Evolutionary conservation across 1,284 basidiomycete species (phyloP).

Genomic region (Melampsora americana): DNA sequence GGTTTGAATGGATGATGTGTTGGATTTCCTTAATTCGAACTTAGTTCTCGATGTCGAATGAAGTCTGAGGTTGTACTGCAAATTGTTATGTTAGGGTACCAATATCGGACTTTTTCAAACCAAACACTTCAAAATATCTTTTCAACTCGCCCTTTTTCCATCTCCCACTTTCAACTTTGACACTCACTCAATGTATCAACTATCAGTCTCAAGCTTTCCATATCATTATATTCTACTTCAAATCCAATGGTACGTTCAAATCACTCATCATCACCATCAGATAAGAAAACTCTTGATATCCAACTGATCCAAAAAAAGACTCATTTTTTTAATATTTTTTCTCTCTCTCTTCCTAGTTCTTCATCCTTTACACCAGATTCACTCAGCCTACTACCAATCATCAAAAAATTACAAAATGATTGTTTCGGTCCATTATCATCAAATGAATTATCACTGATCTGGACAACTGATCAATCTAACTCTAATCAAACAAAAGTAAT

Average conservation of each 20-base stretch:
- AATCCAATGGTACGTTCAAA: background rate
- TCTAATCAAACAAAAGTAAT: background rate
- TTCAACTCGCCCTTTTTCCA: too few relatives aligned
- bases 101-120: too few relatives aligned
- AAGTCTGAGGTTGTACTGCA: too few relatives aligned
- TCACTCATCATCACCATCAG: background rate
- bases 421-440: background rate
- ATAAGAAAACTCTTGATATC: background rate
- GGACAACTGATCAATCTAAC: background rate
- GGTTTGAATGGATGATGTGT: too few relatives aligned
- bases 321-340: background rate
- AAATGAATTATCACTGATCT: background rate
- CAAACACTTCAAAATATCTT: too few relatives aligned
- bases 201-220: background rate
- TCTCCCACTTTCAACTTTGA: too few relatives aligned
- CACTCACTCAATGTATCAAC: too few relatives aligned
- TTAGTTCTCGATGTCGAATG: too few relatives aligned
- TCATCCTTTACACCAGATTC: slow-evolving; percentile 1
- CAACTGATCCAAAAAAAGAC: background rate
- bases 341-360: background rate
- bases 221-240: slow-evolving; percentile 1
- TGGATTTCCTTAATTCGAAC: too few relatives aligned
- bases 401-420: background rate
- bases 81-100: too few relatives aligned
- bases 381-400: background rate